Evolutionary conservation across 192 early-diverging fungal species (phyloP), one percentile per base, ranked within the genome.

Genomic region (Backusella tuberculispora): DNA sequence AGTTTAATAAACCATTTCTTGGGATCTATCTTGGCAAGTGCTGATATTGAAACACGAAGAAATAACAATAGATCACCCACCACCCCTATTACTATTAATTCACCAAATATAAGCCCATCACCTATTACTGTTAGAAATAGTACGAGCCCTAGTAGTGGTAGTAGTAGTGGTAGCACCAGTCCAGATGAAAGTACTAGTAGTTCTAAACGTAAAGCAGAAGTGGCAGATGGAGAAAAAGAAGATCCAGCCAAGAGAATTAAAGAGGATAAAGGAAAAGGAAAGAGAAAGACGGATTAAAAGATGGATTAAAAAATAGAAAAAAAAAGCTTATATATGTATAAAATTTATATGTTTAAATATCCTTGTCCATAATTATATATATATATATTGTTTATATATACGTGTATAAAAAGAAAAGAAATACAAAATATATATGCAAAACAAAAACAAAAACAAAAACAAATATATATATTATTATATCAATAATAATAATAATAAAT

Each of bases 1-100:
- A 80, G 79, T 48, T 21, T 76, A 41, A 76, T 80, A 38, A 65
- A 74, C 9, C 79, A 80, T 34, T 76, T 76, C 47, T 44, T 80
- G 40, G 79, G 79, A 0, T 76, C 79, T 12, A 75, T 80, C 9
- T 63, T 80, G 42, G 79, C 66, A 0, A 80, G 66, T 53, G 72
- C 79, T 2, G 79, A 80, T 41, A 60, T 78, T 21, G 66, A 69
- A 21, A 21, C 42, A 6, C 66, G 67, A 69, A 21, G 75, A 1
- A 29, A 17, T 1, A 40, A 45, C 26, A 69, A 26, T 44, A 29
- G 6, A 15, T 17, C 41, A 0, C 1, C 67, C 41, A 60, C 34
- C 2, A 34, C 70, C 1, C 24, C 46, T 21, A 38, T 26, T 14
- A 1, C 64, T 7, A n/a, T 37, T 9, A 19, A 19, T 19, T 38